These are phyloP conservation scores for Neofusicoccum sp. DNA, from an alignment of 2,329 filamentous ascomycete species.

Conservation along the genomic window DNA sequence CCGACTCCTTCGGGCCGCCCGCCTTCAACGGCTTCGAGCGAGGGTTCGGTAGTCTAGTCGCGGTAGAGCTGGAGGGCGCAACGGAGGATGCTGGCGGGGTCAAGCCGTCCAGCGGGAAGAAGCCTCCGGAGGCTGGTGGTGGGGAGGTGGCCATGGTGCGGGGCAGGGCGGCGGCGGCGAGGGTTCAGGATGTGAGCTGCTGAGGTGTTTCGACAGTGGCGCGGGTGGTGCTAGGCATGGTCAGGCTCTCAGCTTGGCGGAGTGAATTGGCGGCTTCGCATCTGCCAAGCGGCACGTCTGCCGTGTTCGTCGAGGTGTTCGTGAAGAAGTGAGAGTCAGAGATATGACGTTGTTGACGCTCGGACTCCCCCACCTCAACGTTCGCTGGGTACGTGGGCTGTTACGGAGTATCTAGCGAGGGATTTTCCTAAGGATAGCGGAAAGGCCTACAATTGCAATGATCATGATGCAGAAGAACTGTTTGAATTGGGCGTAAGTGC, in stretches of 20 bases:
- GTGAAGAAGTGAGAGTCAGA: too few relatives aligned
- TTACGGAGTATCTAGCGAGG: too few relatives aligned
- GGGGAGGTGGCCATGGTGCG: neutral
- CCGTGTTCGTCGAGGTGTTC: too few relatives aligned
- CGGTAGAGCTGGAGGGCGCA: slow-evolving; percentile 38
- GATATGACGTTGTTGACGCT: too few relatives aligned
- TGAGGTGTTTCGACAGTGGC: neutral
- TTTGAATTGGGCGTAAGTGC: too few relatives aligned
- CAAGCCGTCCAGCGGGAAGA: slow-evolving; percentile 2
- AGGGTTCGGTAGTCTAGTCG: slow-evolving; percentile 51
- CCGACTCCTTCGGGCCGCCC: slow-evolving; percentile 58
- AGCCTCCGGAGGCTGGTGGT: slow-evolving; percentile 3
- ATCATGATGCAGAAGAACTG: too few relatives aligned
- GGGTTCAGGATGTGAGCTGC: neutral
- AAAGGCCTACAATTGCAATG: too few relatives aligned
- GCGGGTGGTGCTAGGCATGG: neutral
- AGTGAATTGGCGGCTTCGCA: too few relatives aligned
- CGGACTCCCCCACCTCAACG: too few relatives aligned
- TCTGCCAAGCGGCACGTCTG: too few relatives aligned
- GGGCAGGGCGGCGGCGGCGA: neutral
- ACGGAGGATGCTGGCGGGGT: slow-evolving; percentile 49
- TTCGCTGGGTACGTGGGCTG: too few relatives aligned
- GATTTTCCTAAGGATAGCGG: too few relatives aligned
- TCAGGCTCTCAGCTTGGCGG: neutral
- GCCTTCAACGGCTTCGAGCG: slow-evolving; percentile 53